phyloP scores from a whole-genome alignment of 306 rosid species.

The Gleditsia sinensis region DNA sequence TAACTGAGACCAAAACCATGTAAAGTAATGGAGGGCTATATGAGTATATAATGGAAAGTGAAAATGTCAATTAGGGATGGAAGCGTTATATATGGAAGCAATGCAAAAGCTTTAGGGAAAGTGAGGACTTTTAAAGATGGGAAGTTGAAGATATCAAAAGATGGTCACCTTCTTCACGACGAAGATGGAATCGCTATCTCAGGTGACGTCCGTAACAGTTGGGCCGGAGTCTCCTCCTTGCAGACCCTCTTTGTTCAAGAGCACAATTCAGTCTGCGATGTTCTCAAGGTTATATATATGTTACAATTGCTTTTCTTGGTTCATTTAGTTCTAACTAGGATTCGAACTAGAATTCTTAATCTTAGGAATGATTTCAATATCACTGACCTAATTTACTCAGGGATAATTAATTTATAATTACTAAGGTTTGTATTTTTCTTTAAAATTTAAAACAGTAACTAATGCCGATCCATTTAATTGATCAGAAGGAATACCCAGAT shows the following conservation, averaged over 20 bases:
- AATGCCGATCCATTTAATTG: too few relatives aligned
- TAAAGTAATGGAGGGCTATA: too few relatives aligned
- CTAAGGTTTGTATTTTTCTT: too few relatives aligned
- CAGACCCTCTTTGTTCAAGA: constrained; percentile 61
- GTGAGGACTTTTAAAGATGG: constrained; percentile 62
- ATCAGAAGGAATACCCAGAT: constrained; percentile 38
- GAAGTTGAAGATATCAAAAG: constrained; percentile 50
- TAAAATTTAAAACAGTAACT: too few relatives aligned
- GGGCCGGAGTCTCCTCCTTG: constrained; percentile 67
- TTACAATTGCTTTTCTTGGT: too few relatives aligned
- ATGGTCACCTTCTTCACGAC: constrained; percentile 49
- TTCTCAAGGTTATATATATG: constrained; percentile 55
- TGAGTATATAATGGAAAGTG: background rate
- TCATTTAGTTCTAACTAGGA: too few relatives aligned
- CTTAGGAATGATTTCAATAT: too few relatives aligned
- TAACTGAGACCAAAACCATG: too few relatives aligned
- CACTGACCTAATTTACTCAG: too few relatives aligned
- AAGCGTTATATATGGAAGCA: constrained; percentile 63
- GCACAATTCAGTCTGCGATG: constrained; percentile 60
- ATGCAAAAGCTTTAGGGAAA: constrained; percentile 33
- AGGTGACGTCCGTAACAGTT: constrained; percentile 63
- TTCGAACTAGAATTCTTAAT: too few relatives aligned
- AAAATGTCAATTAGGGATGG: constrained; percentile 48
- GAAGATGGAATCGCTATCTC: constrained; percentile 53
- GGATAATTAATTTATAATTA: too few relatives aligned